Base-by-base conservation (phyloP, 306 rosid genomes). In the Vigna radiata region DNA sequence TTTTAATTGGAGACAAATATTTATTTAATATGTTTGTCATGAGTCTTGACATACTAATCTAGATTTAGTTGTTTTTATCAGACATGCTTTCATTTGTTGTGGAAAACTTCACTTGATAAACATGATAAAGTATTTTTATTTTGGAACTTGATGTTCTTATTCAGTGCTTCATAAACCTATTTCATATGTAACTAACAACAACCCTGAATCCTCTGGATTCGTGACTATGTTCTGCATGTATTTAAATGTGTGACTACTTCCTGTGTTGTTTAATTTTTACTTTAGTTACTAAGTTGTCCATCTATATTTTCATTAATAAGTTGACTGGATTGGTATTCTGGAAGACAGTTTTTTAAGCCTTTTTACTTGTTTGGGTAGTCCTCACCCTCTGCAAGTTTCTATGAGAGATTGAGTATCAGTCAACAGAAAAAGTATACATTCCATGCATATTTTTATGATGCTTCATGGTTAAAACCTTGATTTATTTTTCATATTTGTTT, bases 1-100 rank as follows among this genome's bases (percentile, higher is more conserved):
- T 60, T 73, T 59, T 41, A 39, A 59, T 48, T n/a, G 8, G 79
- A 59, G 63, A 43, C 27, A 13, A 1, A 23, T 15, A 19, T 63
- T 53, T 65, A 63, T 37, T 41, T 31, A 6, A 25, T 68, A 21
- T 55, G 41, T 39, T 68, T 41, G 60, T 67, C 48, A 16, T 68
- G 18, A 6, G 19, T 50, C 8, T 27, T 31, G 47, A 37, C 25
- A 8, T 64, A 17, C 70, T 37, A 36, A 37, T 64, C 16, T 41
- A 63, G 15, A 41, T 33, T 33, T 33, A 33, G 37, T 33, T 33
- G 6, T 36, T 36, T 36, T 36, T 12, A 41, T 41, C 11, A 66
- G 12, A 41, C 36, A 18, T 41, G 36, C 71, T 43, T 65, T 66
- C 33, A 41, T 65, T 17, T 17, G 3, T 39, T 19, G 6, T 1